Conservation (phyloP, 768 basidiomycete species). For the Kwoniella sp. region DNA sequence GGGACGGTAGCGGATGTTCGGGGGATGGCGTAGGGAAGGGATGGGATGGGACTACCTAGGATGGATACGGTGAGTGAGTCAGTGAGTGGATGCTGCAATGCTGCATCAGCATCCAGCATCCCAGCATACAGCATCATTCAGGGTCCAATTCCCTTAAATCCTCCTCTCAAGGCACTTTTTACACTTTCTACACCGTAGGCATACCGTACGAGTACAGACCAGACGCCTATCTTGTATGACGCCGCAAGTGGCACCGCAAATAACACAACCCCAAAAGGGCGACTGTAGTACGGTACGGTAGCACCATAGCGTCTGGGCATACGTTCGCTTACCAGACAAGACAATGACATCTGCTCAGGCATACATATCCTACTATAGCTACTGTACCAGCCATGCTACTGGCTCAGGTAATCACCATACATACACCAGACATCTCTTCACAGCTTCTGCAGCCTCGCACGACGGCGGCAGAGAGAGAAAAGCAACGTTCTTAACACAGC, state of each 20-base stretch:
- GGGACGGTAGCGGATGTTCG: conserved; percentile 11
- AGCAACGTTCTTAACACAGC: too few relatives aligned
- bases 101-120: not conserved
- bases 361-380: too few relatives aligned
- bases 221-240: conserved; percentile 13
- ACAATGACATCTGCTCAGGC: too few relatives aligned
- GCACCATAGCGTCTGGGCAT: too few relatives aligned
- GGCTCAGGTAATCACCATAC: too few relatives aligned
- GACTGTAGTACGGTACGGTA: too few relatives aligned
- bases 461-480: too few relatives aligned
- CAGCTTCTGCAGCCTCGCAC: too few relatives aligned
- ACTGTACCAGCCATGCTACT: too few relatives aligned
- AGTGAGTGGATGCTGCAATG: not conserved
- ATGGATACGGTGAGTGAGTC: not conserved
- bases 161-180: not conserved
- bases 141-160: conserved; percentile 9
- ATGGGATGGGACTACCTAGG: conserved; percentile 5
- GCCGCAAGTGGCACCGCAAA: conserved; percentile 19
- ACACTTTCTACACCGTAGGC: not conserved
- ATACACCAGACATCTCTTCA: too few relatives aligned
- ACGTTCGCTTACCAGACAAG: too few relatives aligned
- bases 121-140: conserved; percentile 6
- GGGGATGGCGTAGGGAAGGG: not conserved
- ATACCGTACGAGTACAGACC: not conserved
- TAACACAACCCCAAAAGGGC: not conserved